These are phyloP conservation scores for Parachaetomium inaequale DNA, from an alignment of 495 filamentous ascomycete genomes.

Conservation along the genomic window DNA sequence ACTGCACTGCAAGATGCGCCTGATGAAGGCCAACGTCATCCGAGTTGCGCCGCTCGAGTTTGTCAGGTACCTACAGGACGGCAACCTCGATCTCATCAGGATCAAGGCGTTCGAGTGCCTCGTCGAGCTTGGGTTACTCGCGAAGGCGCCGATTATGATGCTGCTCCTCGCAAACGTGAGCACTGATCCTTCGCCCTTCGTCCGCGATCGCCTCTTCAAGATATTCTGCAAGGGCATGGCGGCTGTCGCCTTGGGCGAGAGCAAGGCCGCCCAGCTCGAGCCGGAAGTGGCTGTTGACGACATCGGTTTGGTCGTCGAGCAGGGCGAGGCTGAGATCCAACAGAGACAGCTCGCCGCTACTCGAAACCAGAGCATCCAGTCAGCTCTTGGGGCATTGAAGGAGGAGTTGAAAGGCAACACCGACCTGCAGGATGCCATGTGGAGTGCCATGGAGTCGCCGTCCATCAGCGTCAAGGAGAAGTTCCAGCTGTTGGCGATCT, in stretches of 20 bases:
- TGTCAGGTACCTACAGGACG: conserved; percentile 72
- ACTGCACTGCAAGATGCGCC: conserved; percentile 66
- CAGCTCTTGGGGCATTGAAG: conserved; percentile 72
- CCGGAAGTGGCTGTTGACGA: conserved; percentile 32
- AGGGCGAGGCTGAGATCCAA: conserved; percentile 58
- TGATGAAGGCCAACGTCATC: conserved; percentile 70
- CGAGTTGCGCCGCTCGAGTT: conserved; percentile 62
- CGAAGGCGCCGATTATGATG: conserved; percentile 56
- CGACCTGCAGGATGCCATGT: conserved; percentile 65
- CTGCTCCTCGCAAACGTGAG: conserved; percentile 70
- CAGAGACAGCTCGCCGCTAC: conserved; percentile 65
- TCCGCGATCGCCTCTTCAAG: conserved; percentile 65
- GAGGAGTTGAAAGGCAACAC: conserved; percentile 60
- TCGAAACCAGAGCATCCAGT: conserved; percentile 69
- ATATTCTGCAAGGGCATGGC: conserved; percentile 71
- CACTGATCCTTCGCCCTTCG: conserved; percentile 74
- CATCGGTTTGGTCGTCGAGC: conserved; percentile 75
- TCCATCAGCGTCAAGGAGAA: conserved; percentile 66
- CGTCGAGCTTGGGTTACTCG: conserved; percentile 69
- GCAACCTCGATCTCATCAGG: conserved; percentile 74
- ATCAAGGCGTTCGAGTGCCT: conserved; percentile 79
- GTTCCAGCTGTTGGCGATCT: conserved; percentile 72
- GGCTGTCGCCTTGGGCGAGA: conserved; percentile 72
- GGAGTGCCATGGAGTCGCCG: conserved; percentile 71
- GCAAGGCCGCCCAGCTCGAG: conserved; percentile 32